A percentile compares a stretch with the other conserved stretches of the same genome.
phyloP scores from a whole-genome alignment of 2,329 filamentous ascomycete genomes.

The Coniochaeta pulveracea region DNA sequence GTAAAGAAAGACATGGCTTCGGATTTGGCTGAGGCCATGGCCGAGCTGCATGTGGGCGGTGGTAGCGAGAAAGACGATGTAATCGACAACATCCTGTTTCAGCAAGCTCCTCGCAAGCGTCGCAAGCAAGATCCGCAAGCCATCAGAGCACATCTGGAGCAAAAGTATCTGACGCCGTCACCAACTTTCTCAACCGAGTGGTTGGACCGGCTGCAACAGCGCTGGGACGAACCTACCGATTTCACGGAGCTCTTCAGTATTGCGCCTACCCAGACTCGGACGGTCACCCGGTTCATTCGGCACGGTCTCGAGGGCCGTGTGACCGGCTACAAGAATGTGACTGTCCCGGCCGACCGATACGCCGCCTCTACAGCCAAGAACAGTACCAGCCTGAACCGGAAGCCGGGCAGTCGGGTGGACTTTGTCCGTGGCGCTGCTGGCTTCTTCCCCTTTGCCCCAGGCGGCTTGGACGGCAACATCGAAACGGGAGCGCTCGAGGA shows the following conservation, averaged over 20 bases:
- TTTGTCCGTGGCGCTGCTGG: constrained; percentile 89
- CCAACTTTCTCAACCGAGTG: constrained; percentile 71
- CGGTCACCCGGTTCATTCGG: constrained; percentile 83
- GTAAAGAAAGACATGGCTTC: constrained; percentile 13
- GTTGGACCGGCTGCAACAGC: constrained; percentile 81
- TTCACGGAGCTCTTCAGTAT: constrained; percentile 78
- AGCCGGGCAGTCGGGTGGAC: constrained; percentile 76
- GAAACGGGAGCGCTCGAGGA: constrained; percentile 77
- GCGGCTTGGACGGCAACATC: constrained; percentile 78
- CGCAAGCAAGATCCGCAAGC: constrained; percentile 43
- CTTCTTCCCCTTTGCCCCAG: constrained; percentile 89
- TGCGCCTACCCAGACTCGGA: constrained; percentile 83
- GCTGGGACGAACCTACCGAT: constrained; percentile 74
- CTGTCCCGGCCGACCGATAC: constrained; percentile 55
- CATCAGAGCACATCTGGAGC: constrained; percentile 61
- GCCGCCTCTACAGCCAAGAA: constrained; percentile 89
- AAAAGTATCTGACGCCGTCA: constrained; percentile 69
- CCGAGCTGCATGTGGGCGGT: constrained; percentile 33
- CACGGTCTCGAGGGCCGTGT: constrained; percentile 89
- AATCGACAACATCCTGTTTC: constrained; percentile 49
- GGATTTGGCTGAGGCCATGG: constrained; percentile 35
- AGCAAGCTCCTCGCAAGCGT: constrained; percentile 28
- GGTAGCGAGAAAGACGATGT: constrained; percentile 15
- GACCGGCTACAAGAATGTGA: constrained; percentile 88
- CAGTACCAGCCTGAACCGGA: constrained; percentile 77